These are phyloP conservation scores for Aspergillus haitiensis DNA, from an alignment of 495 filamentous ascomycete genomes.

Conservation along the genomic window DNA sequence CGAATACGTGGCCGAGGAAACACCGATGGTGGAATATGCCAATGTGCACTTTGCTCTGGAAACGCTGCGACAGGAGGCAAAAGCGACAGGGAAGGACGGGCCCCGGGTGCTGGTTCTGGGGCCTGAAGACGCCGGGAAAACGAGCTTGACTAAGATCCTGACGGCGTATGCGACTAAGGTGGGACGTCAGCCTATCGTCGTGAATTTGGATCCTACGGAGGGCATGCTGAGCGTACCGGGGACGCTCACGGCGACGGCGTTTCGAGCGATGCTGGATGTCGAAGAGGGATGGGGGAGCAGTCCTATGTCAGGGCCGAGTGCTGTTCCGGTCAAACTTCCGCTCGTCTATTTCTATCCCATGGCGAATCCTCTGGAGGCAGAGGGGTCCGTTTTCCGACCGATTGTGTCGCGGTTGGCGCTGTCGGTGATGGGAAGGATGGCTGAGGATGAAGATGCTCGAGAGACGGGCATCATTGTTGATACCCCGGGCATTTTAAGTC, in stretches of 20 bases:
- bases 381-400: constrained; percentile 68
- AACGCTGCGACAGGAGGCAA: constrained; percentile 56
- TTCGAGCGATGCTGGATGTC: constrained; percentile 82
- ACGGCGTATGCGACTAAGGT: constrained; percentile 76
- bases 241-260: constrained; percentile 77
- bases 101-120: constrained; percentile 86
- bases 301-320: constrained; percentile 85
- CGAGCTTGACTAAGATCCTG: constrained; percentile 76
- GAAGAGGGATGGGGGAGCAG: constrained; percentile 89
- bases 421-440: constrained; percentile 72
- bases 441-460: constrained; percentile 71
- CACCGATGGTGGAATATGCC: constrained; percentile 75
- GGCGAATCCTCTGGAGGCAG: constrained; percentile 67
- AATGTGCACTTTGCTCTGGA: constrained; percentile 89
- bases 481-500: constrained; percentile 68
- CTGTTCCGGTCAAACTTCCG: constrained; percentile 85
- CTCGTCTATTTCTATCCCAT: constrained; percentile 89
- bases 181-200: constrained; percentile 76
- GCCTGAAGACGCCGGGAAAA: constrained; percentile 79
- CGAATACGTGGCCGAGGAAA: constrained; percentile 81
- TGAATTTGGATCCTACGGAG: constrained; percentile 84
- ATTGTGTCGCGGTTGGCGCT: constrained; percentile 76
- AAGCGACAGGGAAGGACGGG: constrained; percentile 54
- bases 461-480: constrained; percentile 82
- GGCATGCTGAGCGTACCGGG: constrained; percentile 84